Base-by-base conservation (phyloP, 2,329 filamentous ascomycete genomes). In the Tothia fuscella region DNA sequence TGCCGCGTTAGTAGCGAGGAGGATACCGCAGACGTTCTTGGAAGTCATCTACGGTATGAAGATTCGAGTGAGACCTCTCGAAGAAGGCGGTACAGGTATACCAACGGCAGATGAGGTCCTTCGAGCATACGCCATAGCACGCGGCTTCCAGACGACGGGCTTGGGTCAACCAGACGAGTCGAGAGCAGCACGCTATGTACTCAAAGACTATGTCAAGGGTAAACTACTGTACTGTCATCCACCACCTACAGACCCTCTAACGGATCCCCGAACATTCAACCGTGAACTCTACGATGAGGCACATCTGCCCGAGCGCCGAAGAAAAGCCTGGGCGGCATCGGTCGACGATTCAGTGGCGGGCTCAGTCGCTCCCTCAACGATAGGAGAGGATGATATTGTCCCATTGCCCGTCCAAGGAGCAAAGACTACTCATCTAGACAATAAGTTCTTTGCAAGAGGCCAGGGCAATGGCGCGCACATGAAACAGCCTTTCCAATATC, bases 161-260 rank as follows among this genome's bases (percentile, higher is more conserved):
- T 74, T 84, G 25, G 89, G 91, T 6, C 83, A 91, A 56, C 89
- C 91, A 0, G 91, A 98, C 54, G 87, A 94, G 66, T 93, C 87
- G 2, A 76, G 91, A 52, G 91, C 91, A 5, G 87, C 89, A 4
- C 76, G 91, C 41, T 82, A 85, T 51, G 72, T 98, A 13, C 73
- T 98, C 20, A 98, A 98, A 60, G 91, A 98, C 64, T 98, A 96
- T 55, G 91, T 98, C 51, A 93, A 82, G 57, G 91, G 91, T 48
- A 96, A 95, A 64, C 74, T 98, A 0, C 73, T 96, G 5, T 96
- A 82, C 65, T 91, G 87, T 50, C 80, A 89, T 53, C 88, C 91
- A 4, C 91, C 91, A 0, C 88, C 88, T 0, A 65, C 65, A 4
- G 72, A 79, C 22, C 65, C 69, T 5, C 61, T 66, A 2, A 75